These are phyloP conservation scores for Otatea glauca DNA, from an alignment of 176 grass and related monocot genomes.

Conservation along the genomic window DNA sequence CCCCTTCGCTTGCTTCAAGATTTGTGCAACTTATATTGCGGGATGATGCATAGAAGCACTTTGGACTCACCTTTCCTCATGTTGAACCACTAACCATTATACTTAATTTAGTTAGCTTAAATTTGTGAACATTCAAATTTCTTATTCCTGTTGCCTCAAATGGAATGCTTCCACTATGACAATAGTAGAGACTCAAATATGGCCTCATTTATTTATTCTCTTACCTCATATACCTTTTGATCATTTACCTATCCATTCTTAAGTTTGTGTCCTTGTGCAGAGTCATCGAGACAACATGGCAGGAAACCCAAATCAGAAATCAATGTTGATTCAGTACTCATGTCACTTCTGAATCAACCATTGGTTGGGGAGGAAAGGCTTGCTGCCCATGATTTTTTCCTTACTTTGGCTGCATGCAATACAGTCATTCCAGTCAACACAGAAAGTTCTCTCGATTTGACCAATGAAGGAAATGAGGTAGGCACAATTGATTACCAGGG, in stretches of 20 bases:
- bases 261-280: constrained; percentile 57
- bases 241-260: constrained; percentile 28
- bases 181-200: not conserved
- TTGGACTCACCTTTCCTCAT: not conserved
- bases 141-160: not conserved
- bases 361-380: constrained; percentile 81
- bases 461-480: constrained; percentile 50
- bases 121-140: not conserved
- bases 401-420: constrained; percentile 97
- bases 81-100: constrained; percentile 19
- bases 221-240: constrained; percentile 5
- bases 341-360: constrained; percentile 64
- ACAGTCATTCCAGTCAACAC: constrained; percentile 88
- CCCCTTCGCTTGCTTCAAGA: too few species aligned
- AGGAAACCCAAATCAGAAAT: constrained; percentile 55
- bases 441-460: constrained; percentile 42
- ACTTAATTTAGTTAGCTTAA: constrained; percentile 25
- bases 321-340: constrained; percentile 69
- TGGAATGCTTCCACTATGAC: not conserved
- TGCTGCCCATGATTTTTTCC: constrained; percentile 94
- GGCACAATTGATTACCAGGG: constrained; percentile 87
- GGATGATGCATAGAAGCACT: too few species aligned
- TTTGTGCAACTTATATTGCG: too few species aligned
- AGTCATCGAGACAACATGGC: constrained; percentile 45
- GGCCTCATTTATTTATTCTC: constrained; percentile 3